Evolutionary conservation across 2,329 filamentous ascomycete genomes (phyloP), one percentile per base, ranked within the genome.

Genomic region (Clarireedia monteithiana): DNA sequence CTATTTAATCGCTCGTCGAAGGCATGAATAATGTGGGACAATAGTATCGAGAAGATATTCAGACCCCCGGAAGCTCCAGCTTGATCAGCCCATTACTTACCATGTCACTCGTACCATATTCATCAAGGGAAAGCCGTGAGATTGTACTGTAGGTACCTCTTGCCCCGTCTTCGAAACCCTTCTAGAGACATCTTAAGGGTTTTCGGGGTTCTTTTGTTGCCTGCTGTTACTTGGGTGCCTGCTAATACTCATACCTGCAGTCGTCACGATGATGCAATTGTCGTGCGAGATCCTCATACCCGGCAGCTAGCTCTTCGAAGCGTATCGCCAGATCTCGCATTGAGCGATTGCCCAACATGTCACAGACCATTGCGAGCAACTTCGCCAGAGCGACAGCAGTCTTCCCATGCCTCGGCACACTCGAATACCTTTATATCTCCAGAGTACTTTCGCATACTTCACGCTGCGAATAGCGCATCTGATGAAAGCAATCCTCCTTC

Each of bases 391-490:
- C 72, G 74, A 34, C 69, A 75, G 17, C 39, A 60, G 38, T 62
- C 67, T 45, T 59, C 82, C 74, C 67, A 80, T 80, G 53, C 70
- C 66, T 44, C 65, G 72, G 30, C 56, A 70, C 50, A 73, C 74
- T 36, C 71, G 36, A 61, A 62, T 70, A 63, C 85, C 56, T 97
- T 91, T 68, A 88, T 96, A 64, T 86, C 91, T 66, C 91, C 91
- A 2, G 84, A 91, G 51, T 99, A 99, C 75, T 99, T 99, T 72
- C 89, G 89, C 66, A 91, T 97, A 87, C 84, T 99, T 42, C 87
- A 82, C 75, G 51, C 77, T 77, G 54, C 74, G 66, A 63, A 73
- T 64, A 68, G 71, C 71, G 77, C 70, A 69, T 74, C 71, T 70
- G 77, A 71, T 68, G 75, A 65, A 5, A 52, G 70, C 61, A 67